Percentiles rank a stretch among this genome's conserved stretches.
phyloP scores from a whole-genome alignment of 306 rosid genomes.

The Benincasa hispida region DNA sequence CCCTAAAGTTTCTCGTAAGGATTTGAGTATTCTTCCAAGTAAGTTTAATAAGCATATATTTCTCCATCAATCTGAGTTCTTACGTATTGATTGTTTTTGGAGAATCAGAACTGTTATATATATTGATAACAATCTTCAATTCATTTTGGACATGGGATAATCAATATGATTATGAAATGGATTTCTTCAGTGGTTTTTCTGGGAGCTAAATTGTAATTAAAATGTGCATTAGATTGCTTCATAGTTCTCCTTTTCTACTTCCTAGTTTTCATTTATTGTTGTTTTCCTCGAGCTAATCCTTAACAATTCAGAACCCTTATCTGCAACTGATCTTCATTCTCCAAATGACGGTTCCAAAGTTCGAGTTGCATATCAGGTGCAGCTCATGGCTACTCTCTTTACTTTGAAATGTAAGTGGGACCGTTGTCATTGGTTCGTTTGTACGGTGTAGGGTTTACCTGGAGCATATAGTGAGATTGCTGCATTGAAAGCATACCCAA shows the following conservation, averaged over 20 bases:
- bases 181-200: neutral
- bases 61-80: neutral
- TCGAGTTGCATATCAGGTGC: constrained; percentile 85
- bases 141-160: neutral
- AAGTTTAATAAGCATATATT: constrained; percentile 18
- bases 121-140: neutral
- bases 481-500: constrained; percentile 72
- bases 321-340: constrained; percentile 30
- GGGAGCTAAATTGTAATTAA: neutral
- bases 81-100: neutral
- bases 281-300: constrained; percentile 2
- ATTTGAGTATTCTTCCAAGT: constrained; percentile 65
- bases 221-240: neutral
- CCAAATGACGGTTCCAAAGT: constrained; percentile 51
- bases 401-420: neutral
- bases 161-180: neutral
- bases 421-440: constrained; percentile 12
- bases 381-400: constrained; percentile 1
- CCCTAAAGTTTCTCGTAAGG: constrained; percentile 41
- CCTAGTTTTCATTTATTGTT: neutral
- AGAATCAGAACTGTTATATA: neutral
- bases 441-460: constrained; percentile 49
- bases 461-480: constrained; percentile 90
- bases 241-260: neutral
- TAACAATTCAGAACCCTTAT: constrained; percentile 60